A percentile compares a stretch with the other conserved stretches of the same genome.
Evolutionary conservation across 2,329 filamentous ascomycete species (phyloP).

Genomic region (Rhynchosporium secalis): DNA sequence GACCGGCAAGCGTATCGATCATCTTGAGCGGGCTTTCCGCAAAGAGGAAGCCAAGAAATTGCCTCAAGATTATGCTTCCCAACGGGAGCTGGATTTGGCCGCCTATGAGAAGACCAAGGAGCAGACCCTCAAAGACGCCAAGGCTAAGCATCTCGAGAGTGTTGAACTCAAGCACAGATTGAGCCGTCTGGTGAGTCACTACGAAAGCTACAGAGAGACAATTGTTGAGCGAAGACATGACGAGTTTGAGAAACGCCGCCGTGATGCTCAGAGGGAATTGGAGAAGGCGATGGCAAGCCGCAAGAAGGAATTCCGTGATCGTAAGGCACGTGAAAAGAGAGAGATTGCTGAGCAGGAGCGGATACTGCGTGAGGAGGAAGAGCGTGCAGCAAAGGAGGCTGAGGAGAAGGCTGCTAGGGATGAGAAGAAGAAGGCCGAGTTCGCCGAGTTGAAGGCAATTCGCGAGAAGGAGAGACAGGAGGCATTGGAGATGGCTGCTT

Average conservation of each 20-base stretch:
- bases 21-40: conserved; percentile 94
- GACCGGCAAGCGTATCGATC: conserved; percentile 93
- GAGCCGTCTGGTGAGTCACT: conserved; percentile 76
- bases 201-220: conserved; percentile 79
- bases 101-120: conserved; percentile 78
- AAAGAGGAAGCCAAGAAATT: conserved; percentile 95
- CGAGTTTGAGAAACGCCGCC: conserved; percentile 93
- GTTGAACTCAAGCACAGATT: conserved; percentile 94
- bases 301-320: conserved; percentile 85
- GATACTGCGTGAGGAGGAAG: conserved; percentile 77
- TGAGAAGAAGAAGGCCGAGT: conserved; percentile 73
- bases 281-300: conserved; percentile 87
- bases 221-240: conserved; percentile 86
- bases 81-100: conserved; percentile 74
- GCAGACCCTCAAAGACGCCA: conserved; percentile 75
- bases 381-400: conserved; percentile 76
- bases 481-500: conserved; percentile 60
- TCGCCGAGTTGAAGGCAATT: conserved; percentile 67
- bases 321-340: conserved; percentile 76
- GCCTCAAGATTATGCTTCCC: conserved; percentile 77
- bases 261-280: conserved; percentile 87
- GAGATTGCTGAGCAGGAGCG: conserved; percentile 85
- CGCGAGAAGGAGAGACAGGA: conserved; percentile 69
- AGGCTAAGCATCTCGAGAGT: conserved; percentile 87
- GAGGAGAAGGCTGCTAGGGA: conserved; percentile 79